phyloP scores from a whole-genome alignment of 805 yeast genomes.

The Hanseniaspora lindneri region DNA sequence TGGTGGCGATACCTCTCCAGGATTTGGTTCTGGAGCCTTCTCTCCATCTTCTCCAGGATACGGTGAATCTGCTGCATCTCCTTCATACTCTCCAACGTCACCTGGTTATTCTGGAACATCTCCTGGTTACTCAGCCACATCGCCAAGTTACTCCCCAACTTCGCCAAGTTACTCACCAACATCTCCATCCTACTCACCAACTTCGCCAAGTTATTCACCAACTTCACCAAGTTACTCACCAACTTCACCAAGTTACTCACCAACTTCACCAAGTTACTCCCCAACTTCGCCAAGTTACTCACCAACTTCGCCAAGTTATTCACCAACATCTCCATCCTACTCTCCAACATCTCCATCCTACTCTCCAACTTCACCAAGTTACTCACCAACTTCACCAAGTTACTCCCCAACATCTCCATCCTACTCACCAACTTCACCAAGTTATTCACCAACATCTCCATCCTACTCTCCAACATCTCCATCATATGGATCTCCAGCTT shows the following conservation, averaged over 20 bases:
- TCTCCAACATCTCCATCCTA: slow-evolving; percentile 71
- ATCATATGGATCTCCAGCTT: slow-evolving; percentile 46
- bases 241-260: slow-evolving; percentile 55
- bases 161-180: slow-evolving; percentile 75
- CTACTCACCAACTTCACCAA: slow-evolving; percentile 55
- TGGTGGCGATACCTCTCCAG: slow-evolving; percentile 48
- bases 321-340: slow-evolving; percentile 72
- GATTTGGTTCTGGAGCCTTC: slow-evolving; percentile 64
- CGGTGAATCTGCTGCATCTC: slow-evolving; percentile 51
- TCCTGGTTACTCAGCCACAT: slow-evolving; percentile 65
- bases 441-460: slow-evolving; percentile 39
- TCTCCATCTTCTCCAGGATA: slow-evolving; percentile 75
- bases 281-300: slow-evolving; percentile 61
- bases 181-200: slow-evolving; percentile 55
- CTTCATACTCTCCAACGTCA: slow-evolving; percentile 52
- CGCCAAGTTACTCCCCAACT: slow-evolving; percentile 60
- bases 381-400: slow-evolving; percentile 67
- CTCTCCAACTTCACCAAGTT: slow-evolving; percentile 59
- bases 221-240: slow-evolving; percentile 49
- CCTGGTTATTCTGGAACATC: slow-evolving; percentile 72
- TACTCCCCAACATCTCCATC: slow-evolving; percentile 68
- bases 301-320: slow-evolving; percentile 52
- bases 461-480: slow-evolving; percentile 67
- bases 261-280: slow-evolving; percentile 61
- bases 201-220: slow-evolving; percentile 47